Evolutionary conservation across 176 grass and related monocot genomes (phyloP).

Genomic region (Carex myosuroides): DNA sequence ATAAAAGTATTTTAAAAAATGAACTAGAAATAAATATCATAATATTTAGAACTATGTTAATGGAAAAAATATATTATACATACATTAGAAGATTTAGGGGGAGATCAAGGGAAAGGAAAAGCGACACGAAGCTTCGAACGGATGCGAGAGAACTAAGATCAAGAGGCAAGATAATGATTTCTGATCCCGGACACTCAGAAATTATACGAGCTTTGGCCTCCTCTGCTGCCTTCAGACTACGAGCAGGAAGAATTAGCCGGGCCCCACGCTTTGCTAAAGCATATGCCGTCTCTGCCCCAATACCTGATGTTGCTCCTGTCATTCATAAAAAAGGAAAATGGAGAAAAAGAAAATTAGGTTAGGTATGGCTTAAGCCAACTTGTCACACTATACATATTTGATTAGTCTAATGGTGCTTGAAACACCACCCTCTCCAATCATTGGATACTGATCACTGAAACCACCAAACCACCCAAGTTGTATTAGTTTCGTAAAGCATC

Average conservation of each 20-base stretch:
- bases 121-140: conserved; percentile 60
- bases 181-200: conserved; percentile 41
- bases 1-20: background rate
- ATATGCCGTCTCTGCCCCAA: conserved; percentile 78
- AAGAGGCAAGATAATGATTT: conserved; percentile 70
- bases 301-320: conserved; percentile 81
- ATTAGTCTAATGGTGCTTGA: conserved; percentile 19
- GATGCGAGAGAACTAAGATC: conserved; percentile 91
- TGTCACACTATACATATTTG: conserved; percentile 9
- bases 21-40: background rate
- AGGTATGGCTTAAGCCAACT: background rate
- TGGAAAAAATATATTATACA: conserved; percentile 2
- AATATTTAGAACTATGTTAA: background rate
- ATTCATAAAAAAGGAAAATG: background rate
- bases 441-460: conserved; percentile 22
- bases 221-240: conserved; percentile 83
- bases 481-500: conserved; percentile 18
- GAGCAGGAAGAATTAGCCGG: conserved; percentile 70
- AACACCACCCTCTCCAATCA: conserved; percentile 21
- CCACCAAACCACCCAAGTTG: conserved; percentile 5
- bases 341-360: background rate
- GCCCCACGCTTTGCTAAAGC: conserved; percentile 70
- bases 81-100: conserved; percentile 94
- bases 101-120: conserved; percentile 60
- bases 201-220: conserved; percentile 49